These are phyloP conservation scores for Draba incana DNA, from an alignment of 345 rosid species.

Conservation along the genomic window DNA sequence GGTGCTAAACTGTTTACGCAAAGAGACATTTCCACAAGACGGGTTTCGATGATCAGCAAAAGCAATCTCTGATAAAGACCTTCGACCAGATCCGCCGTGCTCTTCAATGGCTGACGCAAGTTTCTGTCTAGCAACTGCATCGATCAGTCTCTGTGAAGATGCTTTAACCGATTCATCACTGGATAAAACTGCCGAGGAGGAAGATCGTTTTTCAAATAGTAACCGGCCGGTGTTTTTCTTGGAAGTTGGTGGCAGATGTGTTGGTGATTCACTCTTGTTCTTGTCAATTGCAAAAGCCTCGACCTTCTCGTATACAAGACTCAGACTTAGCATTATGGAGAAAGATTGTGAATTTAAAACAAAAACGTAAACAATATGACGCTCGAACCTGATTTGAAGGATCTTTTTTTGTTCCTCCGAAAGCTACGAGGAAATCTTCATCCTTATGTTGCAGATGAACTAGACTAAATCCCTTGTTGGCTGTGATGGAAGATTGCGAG, in stretches of 20 bases:
- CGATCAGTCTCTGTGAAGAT: constrained; percentile 64
- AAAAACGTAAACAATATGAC: constrained; percentile 18
- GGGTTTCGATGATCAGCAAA: constrained; percentile 58
- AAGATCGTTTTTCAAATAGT: constrained; percentile 56
- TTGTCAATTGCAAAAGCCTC: constrained; percentile 77
- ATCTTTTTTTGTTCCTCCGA: constrained; percentile 88
- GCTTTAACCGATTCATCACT: constrained; percentile 56
- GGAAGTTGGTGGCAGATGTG: constrained; percentile 52
- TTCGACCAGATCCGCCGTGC: constrained; percentile 86
- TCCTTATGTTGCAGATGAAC: constrained; percentile 89
- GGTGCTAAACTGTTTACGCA: constrained; percentile 71
- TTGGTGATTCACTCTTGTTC: constrained; percentile 64
- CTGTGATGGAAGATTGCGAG: constrained; percentile 68
- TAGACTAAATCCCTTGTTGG: constrained; percentile 92
- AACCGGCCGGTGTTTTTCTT: constrained; percentile 55
- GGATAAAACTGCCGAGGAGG: constrained; percentile 52
- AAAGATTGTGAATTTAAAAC: neutral
- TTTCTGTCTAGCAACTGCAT: constrained; percentile 65
- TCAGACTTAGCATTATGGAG: constrained; percentile 1
- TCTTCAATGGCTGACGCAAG: constrained; percentile 82
- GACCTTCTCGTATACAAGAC: constrained; percentile 53
- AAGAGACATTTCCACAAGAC: constrained; percentile 72
- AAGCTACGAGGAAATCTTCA: constrained; percentile 90
- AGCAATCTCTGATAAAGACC: constrained; percentile 78
- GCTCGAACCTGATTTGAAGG: constrained; percentile 85